Evolutionary conservation across 176 grass and related monocot species (phyloP).

Genomic region (Alopecurus myosuroides): DNA sequence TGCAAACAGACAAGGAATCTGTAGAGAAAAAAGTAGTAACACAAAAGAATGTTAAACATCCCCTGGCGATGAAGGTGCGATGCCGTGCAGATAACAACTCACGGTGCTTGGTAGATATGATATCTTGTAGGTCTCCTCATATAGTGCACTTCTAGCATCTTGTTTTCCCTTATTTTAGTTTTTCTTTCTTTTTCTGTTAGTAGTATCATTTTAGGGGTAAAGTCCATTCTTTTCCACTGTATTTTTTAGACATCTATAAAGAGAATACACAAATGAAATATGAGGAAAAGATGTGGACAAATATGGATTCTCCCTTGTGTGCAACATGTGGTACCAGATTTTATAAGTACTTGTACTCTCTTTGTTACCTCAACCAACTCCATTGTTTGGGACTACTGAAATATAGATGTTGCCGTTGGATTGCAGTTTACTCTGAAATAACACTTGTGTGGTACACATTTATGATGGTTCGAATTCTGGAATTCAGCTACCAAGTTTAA

Average conservation of each 20-base stretch:
- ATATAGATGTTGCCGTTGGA: neutral
- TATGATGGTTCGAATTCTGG: constrained; percentile 25
- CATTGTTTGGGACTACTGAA: neutral
- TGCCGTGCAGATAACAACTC: constrained; percentile 50
- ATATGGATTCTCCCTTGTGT: neutral
- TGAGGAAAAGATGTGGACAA: constrained; percentile 7
- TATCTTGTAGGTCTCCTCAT: constrained; percentile 27
- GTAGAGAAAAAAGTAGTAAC: constrained; percentile 22
- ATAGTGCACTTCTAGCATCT: neutral
- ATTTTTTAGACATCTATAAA: constrained; percentile 50
- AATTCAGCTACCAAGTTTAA: neutral
- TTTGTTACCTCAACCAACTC: constrained; percentile 1
- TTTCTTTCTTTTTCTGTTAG: constrained; percentile 2
- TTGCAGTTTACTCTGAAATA: constrained; percentile 26
- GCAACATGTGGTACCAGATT: neutral
- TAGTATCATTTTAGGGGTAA: neutral
- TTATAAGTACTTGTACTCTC: neutral
- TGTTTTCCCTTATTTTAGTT: too few species aligned
- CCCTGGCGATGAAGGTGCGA: constrained; percentile 49
- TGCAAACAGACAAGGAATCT: constrained; percentile 24
- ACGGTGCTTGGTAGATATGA: constrained; percentile 44
- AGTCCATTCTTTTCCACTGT: constrained; percentile 50
- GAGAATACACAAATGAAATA: constrained; percentile 36
- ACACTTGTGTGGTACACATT: constrained; percentile 13
- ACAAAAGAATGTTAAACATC: constrained; percentile 34